A percentile compares a stretch with the other conserved stretches of the same genome.
Evolutionary conservation across 2,329 filamentous ascomycete genomes (phyloP).

Genomic region (Colletotrichum somersetense): DNA sequence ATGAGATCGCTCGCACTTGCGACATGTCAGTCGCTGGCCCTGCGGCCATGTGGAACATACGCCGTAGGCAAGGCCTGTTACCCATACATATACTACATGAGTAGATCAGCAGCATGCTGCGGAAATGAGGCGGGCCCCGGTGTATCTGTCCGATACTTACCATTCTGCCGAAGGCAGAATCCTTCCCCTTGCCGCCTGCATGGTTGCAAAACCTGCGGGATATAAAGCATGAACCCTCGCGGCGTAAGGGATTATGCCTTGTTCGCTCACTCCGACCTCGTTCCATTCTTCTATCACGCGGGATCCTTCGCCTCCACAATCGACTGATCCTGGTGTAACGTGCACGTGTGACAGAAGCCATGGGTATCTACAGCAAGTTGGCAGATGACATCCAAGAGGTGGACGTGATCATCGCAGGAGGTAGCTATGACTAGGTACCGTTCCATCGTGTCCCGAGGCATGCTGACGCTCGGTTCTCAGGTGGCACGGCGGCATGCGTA

Average conservation of each 20-base stretch:
- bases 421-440: conserved; percentile 42
- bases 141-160: not conserved
- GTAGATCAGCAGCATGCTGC: not conserved
- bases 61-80: not conserved
- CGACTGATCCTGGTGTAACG: not conserved
- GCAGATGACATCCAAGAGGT: conserved; percentile 56
- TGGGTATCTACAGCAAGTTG: conserved; percentile 46
- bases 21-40: not conserved
- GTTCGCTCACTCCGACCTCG: not conserved
- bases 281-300: not conserved
- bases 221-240: conserved; percentile 16
- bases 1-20: not conserved
- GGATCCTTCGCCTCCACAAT: not conserved
- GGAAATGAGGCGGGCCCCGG: not conserved
- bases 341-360: conserved; percentile 9
- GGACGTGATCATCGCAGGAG: conserved; percentile 65
- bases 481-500: conserved; percentile 62
- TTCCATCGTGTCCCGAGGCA: not conserved
- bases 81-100: not conserved
- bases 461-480: conserved; percentile 45
- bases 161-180: not conserved
- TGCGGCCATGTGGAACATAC: conserved; percentile 10
- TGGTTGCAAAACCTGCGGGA: not conserved
- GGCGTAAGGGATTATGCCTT: not conserved
- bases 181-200: not conserved